Conservation (phyloP, 2,329 filamentous ascomycete genomes). For the Bipolaris oryzae region DNA sequence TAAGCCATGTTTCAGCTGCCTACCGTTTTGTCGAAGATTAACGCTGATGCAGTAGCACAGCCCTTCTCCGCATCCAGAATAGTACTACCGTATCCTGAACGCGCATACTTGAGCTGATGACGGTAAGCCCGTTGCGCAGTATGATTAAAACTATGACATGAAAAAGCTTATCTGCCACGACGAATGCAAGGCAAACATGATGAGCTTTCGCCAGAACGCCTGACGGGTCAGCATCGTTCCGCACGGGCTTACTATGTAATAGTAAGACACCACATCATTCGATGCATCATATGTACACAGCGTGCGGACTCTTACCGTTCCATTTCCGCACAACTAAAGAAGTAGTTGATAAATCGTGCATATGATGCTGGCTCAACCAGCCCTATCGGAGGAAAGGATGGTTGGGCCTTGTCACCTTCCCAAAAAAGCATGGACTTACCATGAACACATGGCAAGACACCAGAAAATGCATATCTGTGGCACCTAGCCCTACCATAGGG, state of each 20-base stretch:
- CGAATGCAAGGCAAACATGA: background rate
- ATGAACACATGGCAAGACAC: background rate
- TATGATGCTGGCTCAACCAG: background rate
- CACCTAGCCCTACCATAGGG: conserved; percentile 1
- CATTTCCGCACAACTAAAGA: background rate
- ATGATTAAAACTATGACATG: background rate
- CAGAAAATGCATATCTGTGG: background rate
- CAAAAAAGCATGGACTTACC: background rate
- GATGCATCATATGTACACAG: background rate
- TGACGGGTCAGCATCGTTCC: conserved; percentile 7
- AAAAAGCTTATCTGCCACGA: background rate
- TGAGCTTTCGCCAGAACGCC: conserved; percentile 1
- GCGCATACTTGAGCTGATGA: background rate
- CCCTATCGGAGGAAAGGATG: no score
- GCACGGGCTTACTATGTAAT: background rate
- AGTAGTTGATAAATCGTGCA: background rate
- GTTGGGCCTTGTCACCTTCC: no score
- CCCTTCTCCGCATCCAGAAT: background rate
- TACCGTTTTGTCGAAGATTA: background rate
- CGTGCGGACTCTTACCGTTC: no score
- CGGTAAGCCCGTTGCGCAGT: conserved; percentile 1
- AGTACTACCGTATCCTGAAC: background rate
- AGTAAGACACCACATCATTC: background rate
- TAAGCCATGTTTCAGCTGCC: background rate
- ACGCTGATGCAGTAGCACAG: conserved; percentile 1